A percentile compares a stretch with the other conserved stretches of the same genome.
Conservation (phyloP, 2,329 filamentous ascomycete genomes). For the Penicillium italicum region DNA sequence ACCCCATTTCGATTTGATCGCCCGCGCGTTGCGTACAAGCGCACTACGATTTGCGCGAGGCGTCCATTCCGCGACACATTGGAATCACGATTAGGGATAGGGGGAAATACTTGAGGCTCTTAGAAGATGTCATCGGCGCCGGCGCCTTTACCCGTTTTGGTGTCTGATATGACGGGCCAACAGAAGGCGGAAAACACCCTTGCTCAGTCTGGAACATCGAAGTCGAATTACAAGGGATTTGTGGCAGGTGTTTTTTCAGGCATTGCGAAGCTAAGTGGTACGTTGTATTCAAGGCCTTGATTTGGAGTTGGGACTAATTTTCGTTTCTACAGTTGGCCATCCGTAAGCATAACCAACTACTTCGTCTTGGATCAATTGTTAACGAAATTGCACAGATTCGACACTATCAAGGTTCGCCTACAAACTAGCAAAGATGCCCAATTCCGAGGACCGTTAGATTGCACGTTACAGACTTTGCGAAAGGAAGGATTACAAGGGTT, state of each 20-base stretch:
- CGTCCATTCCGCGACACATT: conserved; percentile 10
- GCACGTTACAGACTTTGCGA: conserved; percentile 75
- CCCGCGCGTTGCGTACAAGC: conserved; percentile 1
- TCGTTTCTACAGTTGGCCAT: conserved; percentile 51
- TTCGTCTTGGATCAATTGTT: not conserved
- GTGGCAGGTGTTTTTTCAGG: conserved; percentile 95
- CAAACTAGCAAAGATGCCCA: conserved; percentile 76
- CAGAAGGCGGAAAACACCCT: conserved; percentile 12
- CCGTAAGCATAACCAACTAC: conserved; percentile 44
- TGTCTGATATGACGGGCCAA: conserved; percentile 5
- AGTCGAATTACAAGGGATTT: conserved; percentile 82
- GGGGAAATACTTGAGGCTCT: not conserved
- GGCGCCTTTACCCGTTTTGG: conserved; percentile 12
- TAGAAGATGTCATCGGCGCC: conserved; percentile 25
- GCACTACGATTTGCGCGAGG: not conserved
- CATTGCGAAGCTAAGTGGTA: conserved; percentile 82
- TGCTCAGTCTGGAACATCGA: conserved; percentile 15
- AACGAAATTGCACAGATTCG: conserved; percentile 59
- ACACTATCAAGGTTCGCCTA: conserved; percentile 93
- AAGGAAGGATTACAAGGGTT: conserved; percentile 81
- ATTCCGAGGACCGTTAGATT: conserved; percentile 84
- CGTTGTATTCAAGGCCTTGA: conserved; percentile 27
- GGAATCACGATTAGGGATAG: not conserved
- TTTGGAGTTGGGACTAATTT: not conserved
- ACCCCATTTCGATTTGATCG: not conserved